Evolutionary conservation across 148 eudicot species (phyloP).

Genomic region (Rheum nobile): DNA sequence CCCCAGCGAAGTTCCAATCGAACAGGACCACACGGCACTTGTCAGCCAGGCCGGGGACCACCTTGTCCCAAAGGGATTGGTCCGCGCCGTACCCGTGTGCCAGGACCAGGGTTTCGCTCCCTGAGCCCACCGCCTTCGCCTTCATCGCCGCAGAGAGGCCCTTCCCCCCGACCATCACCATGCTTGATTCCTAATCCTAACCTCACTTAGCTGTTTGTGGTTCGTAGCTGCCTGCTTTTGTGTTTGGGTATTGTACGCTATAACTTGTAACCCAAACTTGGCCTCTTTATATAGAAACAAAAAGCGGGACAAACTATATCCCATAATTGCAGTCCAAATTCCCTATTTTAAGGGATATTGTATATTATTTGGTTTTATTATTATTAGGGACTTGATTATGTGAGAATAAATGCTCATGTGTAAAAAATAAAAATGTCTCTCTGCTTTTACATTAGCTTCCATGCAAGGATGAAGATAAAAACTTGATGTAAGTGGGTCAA

Average conservation of each 20-base stretch:
- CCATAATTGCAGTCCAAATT: background rate
- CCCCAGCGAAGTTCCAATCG: conserved; percentile 73
- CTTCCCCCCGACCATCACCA: conserved; percentile 40
- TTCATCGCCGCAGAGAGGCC: conserved; percentile 46
- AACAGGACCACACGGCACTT: conserved; percentile 39
- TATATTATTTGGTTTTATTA: too few species aligned
- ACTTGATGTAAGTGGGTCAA: too few species aligned
- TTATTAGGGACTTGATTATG: too few species aligned
- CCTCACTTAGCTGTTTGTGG: too few species aligned
- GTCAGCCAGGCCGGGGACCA: conserved; percentile 36
- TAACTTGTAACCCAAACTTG: background rate
- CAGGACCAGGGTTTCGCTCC: conserved; percentile 40
- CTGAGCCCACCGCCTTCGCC: conserved; percentile 49
- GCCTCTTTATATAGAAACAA: conserved; percentile 5
- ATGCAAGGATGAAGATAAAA: too few species aligned
- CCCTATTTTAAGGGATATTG: too few species aligned
- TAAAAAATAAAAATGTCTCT: too few species aligned
- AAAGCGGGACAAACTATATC: background rate
- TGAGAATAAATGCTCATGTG: too few species aligned
- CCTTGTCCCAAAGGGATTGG: conserved; percentile 74
- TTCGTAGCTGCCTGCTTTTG: background rate
- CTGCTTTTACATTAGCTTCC: too few species aligned
- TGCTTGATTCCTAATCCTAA: too few species aligned
- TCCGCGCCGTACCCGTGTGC: conserved; percentile 81
- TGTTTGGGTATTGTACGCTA: background rate